Evolutionary conservation across 2,329 filamentous ascomycete species (phyloP).

Genomic region (Colletotrichum magnum): DNA sequence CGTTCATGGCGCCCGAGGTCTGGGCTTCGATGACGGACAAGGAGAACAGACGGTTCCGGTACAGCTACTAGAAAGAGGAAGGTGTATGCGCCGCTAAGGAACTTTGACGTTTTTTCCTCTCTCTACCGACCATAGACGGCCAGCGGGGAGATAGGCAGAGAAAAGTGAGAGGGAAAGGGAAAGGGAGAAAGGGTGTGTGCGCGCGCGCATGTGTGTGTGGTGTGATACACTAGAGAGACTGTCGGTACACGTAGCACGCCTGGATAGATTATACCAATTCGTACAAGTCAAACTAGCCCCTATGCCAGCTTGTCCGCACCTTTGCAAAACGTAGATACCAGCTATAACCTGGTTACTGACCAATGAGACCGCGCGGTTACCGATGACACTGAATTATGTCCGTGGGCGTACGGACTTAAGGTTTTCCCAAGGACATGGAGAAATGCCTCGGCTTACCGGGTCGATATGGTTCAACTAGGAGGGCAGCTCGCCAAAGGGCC

Average conservation of each 20-base stretch:
- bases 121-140: background rate
- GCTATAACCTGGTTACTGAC: background rate
- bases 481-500: no score
- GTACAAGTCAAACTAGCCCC: no score
- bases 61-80: slow-evolving; percentile 55
- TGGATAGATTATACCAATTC: no score
- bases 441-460: background rate
- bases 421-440: slow-evolving; percentile 11
- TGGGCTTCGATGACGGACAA: slow-evolving; percentile 68
- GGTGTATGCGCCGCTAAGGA: background rate
- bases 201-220: no score
- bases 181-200: no score
- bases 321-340: background rate
- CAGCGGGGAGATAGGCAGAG: background rate
- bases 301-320: no score
- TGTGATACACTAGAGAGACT: no score
- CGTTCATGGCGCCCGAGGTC: slow-evolving; percentile 56
- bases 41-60: slow-evolving; percentile 71
- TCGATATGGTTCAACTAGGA: background rate
- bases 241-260: no score
- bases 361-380: slow-evolving; percentile 2
- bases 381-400: slow-evolving; percentile 5
- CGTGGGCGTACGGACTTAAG: background rate
- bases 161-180: no score
- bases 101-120: background rate